Percentiles rank a stretch among this genome's conserved stretches.
Conservation (phyloP, 768 basidiomycete genomes). For the Multifurca ochricompacta region DNA sequence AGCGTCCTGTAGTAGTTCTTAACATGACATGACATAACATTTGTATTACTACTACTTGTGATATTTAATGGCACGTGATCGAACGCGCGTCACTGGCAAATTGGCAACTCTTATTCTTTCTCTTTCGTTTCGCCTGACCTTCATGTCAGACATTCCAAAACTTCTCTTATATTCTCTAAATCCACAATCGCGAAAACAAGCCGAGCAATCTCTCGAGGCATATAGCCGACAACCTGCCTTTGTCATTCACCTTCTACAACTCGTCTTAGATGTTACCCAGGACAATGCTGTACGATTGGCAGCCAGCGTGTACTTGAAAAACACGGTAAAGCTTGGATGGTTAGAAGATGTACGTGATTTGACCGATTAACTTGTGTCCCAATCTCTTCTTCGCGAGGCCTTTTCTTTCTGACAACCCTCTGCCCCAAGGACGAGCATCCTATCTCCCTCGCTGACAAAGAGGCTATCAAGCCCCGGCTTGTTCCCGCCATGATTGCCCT, state of each 20-base stretch:
- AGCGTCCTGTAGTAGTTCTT: constrained; percentile 8
- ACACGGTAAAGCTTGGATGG: constrained; percentile 82
- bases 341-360: constrained; percentile 53
- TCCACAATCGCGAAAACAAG: constrained; percentile 63
- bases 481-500: constrained; percentile 89
- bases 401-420: too few relatives aligned
- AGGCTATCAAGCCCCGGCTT: constrained; percentile 61
- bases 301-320: constrained; percentile 89
- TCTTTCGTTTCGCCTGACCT: background rate
- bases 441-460: constrained; percentile 64
- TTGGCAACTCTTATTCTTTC: too few relatives aligned
- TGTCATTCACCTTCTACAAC: constrained; percentile 64
- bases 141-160: constrained; percentile 45
- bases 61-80: background rate
- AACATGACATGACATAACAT: background rate
- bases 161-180: constrained; percentile 67
- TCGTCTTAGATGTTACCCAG: constrained; percentile 61
- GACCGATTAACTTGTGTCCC: background rate
- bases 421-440: constrained; percentile 58
- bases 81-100: background rate
- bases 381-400: too few relatives aligned
- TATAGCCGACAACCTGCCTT: constrained; percentile 73
- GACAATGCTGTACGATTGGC: constrained; percentile 72
- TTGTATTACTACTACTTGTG: constrained; percentile 1
- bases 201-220: constrained; percentile 66